Conservation (phyloP, 352 stramenopile genomes). For the Detonula confervacea region DNA sequence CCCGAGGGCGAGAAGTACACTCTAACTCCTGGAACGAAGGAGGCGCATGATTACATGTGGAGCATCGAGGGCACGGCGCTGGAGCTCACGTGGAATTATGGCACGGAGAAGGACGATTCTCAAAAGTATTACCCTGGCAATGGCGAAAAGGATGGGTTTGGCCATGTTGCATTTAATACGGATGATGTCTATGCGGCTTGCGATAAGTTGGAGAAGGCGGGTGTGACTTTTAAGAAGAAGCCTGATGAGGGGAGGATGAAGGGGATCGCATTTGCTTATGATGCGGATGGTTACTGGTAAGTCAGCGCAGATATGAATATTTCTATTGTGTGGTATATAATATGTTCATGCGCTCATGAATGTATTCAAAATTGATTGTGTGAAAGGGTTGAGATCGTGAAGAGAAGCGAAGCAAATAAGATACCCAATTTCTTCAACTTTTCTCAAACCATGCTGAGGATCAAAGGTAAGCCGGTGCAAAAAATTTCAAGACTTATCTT, state of each 20-base stretch:
- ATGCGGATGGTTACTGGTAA: constrained; percentile 88
- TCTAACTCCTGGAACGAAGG: constrained; percentile 76
- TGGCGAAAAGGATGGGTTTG: constrained; percentile 89
- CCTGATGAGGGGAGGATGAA: constrained; percentile 89
- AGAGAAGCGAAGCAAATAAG: constrained; percentile 51
- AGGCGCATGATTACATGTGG: constrained; percentile 87
- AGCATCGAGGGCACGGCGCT: constrained; percentile 82
- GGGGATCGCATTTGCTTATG: constrained; percentile 88
- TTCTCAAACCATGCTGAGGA: constrained; percentile 89
- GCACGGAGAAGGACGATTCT: constrained; percentile 74
- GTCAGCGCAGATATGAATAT: constrained; percentile 4
- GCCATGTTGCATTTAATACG: constrained; percentile 88
- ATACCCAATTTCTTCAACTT: constrained; percentile 86
- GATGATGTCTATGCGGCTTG: constrained; percentile 88
- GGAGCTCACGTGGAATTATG: constrained; percentile 88
- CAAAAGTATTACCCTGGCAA: constrained; percentile 87
- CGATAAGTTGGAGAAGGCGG: constrained; percentile 82
- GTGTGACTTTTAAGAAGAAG: constrained; percentile 91
- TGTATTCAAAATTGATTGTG: no score
- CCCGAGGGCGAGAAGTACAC: constrained; percentile 68
- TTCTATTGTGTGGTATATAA: no score
- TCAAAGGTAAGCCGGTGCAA: no score
- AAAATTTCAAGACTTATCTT: no score
- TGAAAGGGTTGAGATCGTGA: constrained; percentile 82
- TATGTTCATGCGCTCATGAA: no score